Evolutionary conservation across 2,329 filamentous ascomycete species (phyloP).

Genomic region (Didymella pinodella): DNA sequence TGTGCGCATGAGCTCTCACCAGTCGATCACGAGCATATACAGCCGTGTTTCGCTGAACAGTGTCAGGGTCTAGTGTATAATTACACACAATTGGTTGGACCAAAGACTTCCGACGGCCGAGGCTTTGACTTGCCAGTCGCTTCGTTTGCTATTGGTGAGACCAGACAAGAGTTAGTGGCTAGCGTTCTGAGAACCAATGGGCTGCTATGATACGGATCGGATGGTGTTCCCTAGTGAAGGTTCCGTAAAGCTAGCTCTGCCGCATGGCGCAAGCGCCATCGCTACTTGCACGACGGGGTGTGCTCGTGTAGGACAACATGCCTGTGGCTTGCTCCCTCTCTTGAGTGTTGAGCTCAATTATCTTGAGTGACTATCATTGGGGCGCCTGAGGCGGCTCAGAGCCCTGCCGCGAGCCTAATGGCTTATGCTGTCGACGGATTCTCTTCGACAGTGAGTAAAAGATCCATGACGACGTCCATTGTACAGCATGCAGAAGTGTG

Average conservation of each 20-base stretch:
- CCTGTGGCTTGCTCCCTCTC: slow-evolving; percentile 12
- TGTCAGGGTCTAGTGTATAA: slow-evolving; percentile 19
- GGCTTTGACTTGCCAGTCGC: slow-evolving; percentile 24
- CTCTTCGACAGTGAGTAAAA: neutral
- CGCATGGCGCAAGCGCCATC: slow-evolving; percentile 28
- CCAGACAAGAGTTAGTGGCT: slow-evolving; percentile 20
- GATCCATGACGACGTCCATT: slow-evolving; percentile 4
- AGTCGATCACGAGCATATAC: slow-evolving; percentile 28
- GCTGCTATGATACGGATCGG: slow-evolving; percentile 24
- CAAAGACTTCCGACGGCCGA: slow-evolving; percentile 20
- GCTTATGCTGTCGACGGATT: neutral
- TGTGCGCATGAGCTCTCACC: slow-evolving; percentile 22
- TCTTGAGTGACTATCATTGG: neutral
- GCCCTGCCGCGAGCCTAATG: neutral
- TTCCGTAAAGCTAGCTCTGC: slow-evolving; percentile 17
- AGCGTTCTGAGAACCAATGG: slow-evolving; percentile 20
- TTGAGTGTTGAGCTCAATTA: neutral
- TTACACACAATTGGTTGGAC: slow-evolving; percentile 24
- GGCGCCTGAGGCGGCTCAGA: slow-evolving; percentile 4
- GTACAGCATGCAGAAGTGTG: slow-evolving; percentile 3
- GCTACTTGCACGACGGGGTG: slow-evolving; percentile 18
- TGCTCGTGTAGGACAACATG: slow-evolving; percentile 16
- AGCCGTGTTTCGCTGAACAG: slow-evolving; percentile 32
- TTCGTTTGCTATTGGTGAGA: slow-evolving; percentile 29
- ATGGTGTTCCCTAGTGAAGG: slow-evolving; percentile 19